These are phyloP conservation scores for Neurospora sp. DNA, from an alignment of 495 filamentous ascomycete genomes.

Conservation along the genomic window DNA sequence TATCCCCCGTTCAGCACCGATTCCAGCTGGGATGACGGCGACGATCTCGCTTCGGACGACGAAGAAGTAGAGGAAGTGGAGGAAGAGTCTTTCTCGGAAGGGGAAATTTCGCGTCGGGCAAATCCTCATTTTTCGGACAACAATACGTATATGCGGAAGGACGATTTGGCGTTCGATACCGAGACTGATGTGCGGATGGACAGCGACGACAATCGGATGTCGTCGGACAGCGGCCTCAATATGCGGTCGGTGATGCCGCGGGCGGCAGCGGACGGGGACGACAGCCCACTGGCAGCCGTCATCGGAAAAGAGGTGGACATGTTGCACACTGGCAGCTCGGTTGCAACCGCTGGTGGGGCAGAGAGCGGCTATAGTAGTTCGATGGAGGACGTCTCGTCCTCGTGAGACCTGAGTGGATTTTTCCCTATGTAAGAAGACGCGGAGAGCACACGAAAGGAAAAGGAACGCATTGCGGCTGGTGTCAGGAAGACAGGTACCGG, in stretches of 20 bases:
- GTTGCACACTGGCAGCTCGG: constrained; percentile 29
- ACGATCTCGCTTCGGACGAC: constrained; percentile 22
- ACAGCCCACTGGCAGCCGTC: neutral
- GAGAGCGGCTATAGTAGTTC: constrained; percentile 31
- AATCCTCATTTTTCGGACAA: constrained; percentile 20
- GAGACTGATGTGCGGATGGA: constrained; percentile 16
- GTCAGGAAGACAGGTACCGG: neutral
- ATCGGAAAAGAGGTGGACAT: constrained; percentile 1
- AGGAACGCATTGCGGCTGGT: neutral
- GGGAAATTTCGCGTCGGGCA: constrained; percentile 18
- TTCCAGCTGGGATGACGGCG: constrained; percentile 17
- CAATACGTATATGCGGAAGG: constrained; percentile 8
- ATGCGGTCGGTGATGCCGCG: neutral
- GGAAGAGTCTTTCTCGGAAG: constrained; percentile 2
- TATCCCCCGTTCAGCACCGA: constrained; percentile 25
- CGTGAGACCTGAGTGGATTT: neutral
- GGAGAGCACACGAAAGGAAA: neutral
- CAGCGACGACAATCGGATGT: constrained; percentile 4
- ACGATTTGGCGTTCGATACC: constrained; percentile 7
- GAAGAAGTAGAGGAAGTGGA: constrained; percentile 3
- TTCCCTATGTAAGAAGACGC: neutral
- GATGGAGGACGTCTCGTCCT: constrained; percentile 19
- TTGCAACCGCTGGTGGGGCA: constrained; percentile 32
- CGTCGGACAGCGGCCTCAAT: neutral
- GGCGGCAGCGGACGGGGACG: neutral